Evolutionary conservation across 441 rosid genomes (phyloP), one percentile per base, ranked within the genome.

Genomic region (Erodium chrysanthum): DNA sequence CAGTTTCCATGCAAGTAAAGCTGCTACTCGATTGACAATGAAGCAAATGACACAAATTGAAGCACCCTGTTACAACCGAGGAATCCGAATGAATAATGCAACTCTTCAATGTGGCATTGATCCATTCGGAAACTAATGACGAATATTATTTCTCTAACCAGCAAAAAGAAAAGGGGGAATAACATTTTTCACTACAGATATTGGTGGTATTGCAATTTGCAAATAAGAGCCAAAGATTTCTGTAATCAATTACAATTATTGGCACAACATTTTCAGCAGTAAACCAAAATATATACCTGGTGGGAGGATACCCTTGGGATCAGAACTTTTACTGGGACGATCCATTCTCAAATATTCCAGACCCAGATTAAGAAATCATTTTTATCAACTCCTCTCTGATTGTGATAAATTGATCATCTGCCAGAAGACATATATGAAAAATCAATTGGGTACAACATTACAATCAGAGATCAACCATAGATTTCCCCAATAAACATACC

Each of bases 321-420:
- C 59, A 52, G 22, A 52, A 52, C 59, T 52, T 17, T 5, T 52
- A 17, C 17, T 7, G 10, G 10, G 22, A 14, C 22, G 21, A 20
- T 17, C 22, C 59, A 52, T 52, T 7, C 59, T 20, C 59, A 52
- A 52, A 18, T 56, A 56, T 56, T 56, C 12, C 61, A 56, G 27
- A 56, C 61, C 56, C 23, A 56, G 61, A 56, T 21, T 8, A 56
- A 20, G 61, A 21, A 56, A 56, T 27, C 61, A 56, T 56, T 21
- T 52, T 56, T 10, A 56, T 27, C 14, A 10, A 5, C 25, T 56
- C 25, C 12, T 56, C 27, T 56, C 5, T 10, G 61, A 8, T 10
- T 56, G 21, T 56, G 25, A 56, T 8, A 20, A 56, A 7, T 56
- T 20, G 23, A 56, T 56, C 27, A 56, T 7, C 61, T 56, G 27